Evolutionary conservation across 306 rosid species (phyloP).

Genomic region (Urtica urens): DNA sequence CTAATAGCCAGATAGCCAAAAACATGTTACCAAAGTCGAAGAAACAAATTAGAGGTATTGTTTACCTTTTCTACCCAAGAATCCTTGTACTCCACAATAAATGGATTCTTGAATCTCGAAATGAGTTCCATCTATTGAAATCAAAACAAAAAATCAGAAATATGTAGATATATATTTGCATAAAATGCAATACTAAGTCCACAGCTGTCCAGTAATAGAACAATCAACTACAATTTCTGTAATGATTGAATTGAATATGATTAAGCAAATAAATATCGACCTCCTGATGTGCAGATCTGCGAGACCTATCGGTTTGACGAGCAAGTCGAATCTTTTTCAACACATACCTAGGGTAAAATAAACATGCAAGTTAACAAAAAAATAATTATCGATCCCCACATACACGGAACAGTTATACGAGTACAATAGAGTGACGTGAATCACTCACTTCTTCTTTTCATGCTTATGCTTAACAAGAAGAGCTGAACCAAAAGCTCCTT

Average conservation of each 20-base stretch:
- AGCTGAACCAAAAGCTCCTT: constrained; percentile 95
- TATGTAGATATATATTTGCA: neutral
- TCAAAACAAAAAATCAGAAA: constrained; percentile 4
- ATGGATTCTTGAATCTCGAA: constrained; percentile 75
- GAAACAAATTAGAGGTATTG: neutral
- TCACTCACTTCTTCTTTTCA: constrained; percentile 87
- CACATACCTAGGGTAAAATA: constrained; percentile 51
- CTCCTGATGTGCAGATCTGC: constrained; percentile 97
- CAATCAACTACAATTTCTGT: neutral
- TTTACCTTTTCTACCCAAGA: constrained; percentile 98
- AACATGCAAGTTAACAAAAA: constrained; percentile 6
- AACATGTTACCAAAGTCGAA: neutral
- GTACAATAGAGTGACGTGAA: constrained; percentile 6
- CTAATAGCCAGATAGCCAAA: neutral
- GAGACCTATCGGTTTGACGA: constrained; percentile 85
- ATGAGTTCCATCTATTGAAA: constrained; percentile 86
- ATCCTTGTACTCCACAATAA: constrained; percentile 97
- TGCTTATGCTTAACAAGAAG: constrained; percentile 97
- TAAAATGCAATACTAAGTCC: constrained; percentile 9
- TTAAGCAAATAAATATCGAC: constrained; percentile 28
- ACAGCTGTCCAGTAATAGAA: constrained; percentile 7
- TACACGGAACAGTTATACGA: neutral
- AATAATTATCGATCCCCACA: constrained; percentile 6
- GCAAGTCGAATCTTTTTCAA: constrained; percentile 96
- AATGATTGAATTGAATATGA: constrained; percentile 6